Conservation (phyloP, 31 red algal species). For the Odonthalia washingtoniensis region DNA sequence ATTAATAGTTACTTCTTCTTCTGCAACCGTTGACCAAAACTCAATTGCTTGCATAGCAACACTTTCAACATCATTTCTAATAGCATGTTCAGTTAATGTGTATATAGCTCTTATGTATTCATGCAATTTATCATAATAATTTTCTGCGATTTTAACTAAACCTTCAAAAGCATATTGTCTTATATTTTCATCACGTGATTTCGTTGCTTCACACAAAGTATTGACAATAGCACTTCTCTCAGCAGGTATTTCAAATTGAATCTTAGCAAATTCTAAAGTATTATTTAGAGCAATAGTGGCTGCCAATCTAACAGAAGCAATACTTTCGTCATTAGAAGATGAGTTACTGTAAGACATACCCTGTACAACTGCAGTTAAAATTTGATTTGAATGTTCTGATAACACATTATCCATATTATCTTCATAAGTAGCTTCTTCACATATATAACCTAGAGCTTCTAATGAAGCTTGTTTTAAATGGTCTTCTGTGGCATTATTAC, state of each 20-base stretch:
- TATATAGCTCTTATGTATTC: conserved; percentile 84
- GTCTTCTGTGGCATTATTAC: conserved; percentile 40
- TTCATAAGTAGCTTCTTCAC: conserved; percentile 81
- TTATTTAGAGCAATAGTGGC: conserved; percentile 90
- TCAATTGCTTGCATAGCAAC: conserved; percentile 98
- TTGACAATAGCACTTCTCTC: conserved; percentile 86
- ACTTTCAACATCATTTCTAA: conserved; percentile 82
- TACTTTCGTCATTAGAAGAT: conserved; percentile 31
- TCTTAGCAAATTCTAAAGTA: conserved; percentile 88
- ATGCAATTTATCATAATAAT: conserved; percentile 91
- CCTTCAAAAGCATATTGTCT: conserved; percentile 89
- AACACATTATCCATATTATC: conserved; percentile 71
- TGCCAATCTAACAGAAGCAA: conserved; percentile 72
- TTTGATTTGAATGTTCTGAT: conserved; percentile 74
- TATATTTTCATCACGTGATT: conserved; percentile 65
- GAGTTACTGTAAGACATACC: conserved; percentile 81
- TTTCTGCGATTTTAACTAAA: conserved; percentile 86
- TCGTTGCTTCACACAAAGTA: conserved; percentile 79
- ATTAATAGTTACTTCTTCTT: conserved; percentile 84
- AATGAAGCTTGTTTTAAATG: conserved; percentile 71
- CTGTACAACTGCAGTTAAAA: conserved; percentile 93
- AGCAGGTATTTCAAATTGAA: conserved; percentile 83
- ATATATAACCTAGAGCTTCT: conserved; percentile 90
- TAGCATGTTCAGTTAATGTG: conserved; percentile 84
- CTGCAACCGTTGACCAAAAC: conserved; percentile 97